These are phyloP conservation scores for Chrysoporthe deuterocubensis DNA, from an alignment of 2,329 filamentous ascomycete genomes.

Conservation along the genomic window DNA sequence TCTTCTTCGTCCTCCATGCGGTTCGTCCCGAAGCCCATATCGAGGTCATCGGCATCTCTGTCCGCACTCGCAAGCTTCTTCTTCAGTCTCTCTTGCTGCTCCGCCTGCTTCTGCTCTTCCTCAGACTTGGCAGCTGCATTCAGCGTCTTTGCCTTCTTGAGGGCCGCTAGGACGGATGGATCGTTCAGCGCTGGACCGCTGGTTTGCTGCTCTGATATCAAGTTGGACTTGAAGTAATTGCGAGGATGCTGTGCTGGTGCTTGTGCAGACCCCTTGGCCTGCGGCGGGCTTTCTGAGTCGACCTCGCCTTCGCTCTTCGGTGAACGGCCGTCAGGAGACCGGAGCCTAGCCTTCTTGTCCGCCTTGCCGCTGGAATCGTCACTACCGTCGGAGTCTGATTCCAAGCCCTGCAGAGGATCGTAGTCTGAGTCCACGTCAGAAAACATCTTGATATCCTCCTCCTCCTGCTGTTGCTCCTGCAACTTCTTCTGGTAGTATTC, in stretches of 20 bases:
- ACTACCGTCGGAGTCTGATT: slow-evolving; percentile 49
- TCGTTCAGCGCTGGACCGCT: slow-evolving; percentile 67
- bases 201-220: slow-evolving; percentile 56
- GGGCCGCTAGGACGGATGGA: slow-evolving; percentile 77
- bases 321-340: slow-evolving; percentile 6
- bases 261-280: slow-evolving; percentile 38
- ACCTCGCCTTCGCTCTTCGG: slow-evolving; percentile 31
- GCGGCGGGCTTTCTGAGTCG: slow-evolving; percentile 32
- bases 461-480: slow-evolving; percentile 50
- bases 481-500: slow-evolving; percentile 58
- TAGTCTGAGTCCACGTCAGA: slow-evolving; percentile 70
- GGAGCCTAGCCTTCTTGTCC: slow-evolving; percentile 29
- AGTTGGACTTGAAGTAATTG: slow-evolving; percentile 67
- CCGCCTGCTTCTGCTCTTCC: slow-evolving; percentile 47
- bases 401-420: slow-evolving; percentile 66
- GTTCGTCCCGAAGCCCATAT: slow-evolving; percentile 91
- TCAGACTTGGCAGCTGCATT: slow-evolving; percentile 50
- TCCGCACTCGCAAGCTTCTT: slow-evolving; percentile 75
- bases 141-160: slow-evolving; percentile 80
- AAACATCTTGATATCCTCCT: slow-evolving; percentile 67
- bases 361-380: slow-evolving; percentile 38
- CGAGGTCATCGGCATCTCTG: slow-evolving; percentile 87
- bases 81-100: slow-evolving; percentile 69
- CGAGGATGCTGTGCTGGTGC: slow-evolving; percentile 42
- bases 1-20: slow-evolving; percentile 89